Evolutionary conservation across 805 yeast species (phyloP), one percentile per base, ranked within the genome.

Genomic region (Hanseniaspora lachancei): DNA sequence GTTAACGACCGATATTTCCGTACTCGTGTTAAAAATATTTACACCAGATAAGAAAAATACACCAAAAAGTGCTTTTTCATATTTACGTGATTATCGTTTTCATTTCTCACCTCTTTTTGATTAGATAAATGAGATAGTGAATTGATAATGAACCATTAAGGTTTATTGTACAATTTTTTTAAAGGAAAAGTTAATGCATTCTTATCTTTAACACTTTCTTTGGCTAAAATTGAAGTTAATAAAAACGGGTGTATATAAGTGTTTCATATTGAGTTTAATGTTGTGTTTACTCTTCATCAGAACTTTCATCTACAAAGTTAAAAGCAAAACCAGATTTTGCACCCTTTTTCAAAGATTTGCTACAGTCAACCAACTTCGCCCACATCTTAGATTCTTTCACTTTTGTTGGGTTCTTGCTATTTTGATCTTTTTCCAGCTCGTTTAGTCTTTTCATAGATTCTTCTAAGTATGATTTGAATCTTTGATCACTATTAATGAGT

Each of bases 401-500:
- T 29, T 42, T 44, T 18, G 18, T 15, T 24, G 41, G 46, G 9
- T 43, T 18, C 27, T 12, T 18, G 21, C 40, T 24, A 21, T 15
- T 24, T 29, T 29, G 40, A 24, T 44, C 18, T n/a, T 29, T 20
- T 24, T 55, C 57, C 5, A 36, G 29, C 23, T 41, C 40, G 15
- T 20, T 21, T 13, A 43, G 27, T 10, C 36, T 20, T 10, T 12
- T 29, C 35, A 55, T 36, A 13, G 49, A 13, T 2, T 35, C 32
- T 21, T 42, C 16, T 2, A 55, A 38, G 8, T 36, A 40, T 20
- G 32, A 2, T 5, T 13, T 16, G 18, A 48, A 38, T 12, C 20
- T 75, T 1, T 64, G 62, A 55, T 70, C 68, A 18, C 65, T 58
- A 39, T 65, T 63, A 59, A 85, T 68, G 36, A 81, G 70, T 57